These are phyloP conservation scores for Calocera cornea DNA, from an alignment of 768 basidiomycete genomes.

Conservation along the genomic window DNA sequence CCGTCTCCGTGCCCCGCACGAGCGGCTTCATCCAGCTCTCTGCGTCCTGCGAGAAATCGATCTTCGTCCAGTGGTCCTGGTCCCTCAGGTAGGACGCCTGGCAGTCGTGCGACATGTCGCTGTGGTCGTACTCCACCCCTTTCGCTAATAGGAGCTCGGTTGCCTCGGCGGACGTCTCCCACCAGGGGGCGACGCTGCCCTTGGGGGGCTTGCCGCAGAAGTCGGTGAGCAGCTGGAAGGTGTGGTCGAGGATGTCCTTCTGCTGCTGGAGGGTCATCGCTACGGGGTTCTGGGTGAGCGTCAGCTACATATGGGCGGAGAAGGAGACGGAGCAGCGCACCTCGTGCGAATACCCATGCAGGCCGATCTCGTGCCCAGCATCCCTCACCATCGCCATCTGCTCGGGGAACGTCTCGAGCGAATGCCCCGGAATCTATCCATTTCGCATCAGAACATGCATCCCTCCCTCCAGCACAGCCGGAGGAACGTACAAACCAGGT, in stretches of 20 bases:
- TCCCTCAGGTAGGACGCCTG: slow-evolving; percentile 57
- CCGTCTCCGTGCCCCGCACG: slow-evolving; percentile 46
- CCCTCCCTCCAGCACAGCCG: background rate
- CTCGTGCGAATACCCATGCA: slow-evolving; percentile 63
- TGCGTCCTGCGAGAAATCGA: slow-evolving; percentile 46
- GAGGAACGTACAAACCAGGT: slow-evolving; percentile 47
- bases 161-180: slow-evolving; percentile 61
- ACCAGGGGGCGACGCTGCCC: slow-evolving; percentile 64
- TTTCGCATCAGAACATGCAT: background rate
- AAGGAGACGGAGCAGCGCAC: slow-evolving; percentile 19
- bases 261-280: slow-evolving; percentile 52
- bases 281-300: slow-evolving; percentile 38
- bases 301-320: background rate
- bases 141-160: slow-evolving; percentile 50
- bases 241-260: slow-evolving; percentile 54
- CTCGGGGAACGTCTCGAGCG: slow-evolving; percentile 59
- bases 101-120: slow-evolving; percentile 44
- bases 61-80: slow-evolving; percentile 59
- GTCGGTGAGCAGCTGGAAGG: slow-evolving; percentile 46
- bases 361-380: slow-evolving; percentile 59
- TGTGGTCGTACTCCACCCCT: slow-evolving; percentile 62
- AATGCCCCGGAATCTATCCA: slow-evolving; percentile 36
- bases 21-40: slow-evolving; percentile 65
- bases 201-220: slow-evolving; percentile 49
- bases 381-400: slow-evolving; percentile 57